Conservation (phyloP, 2,329 filamentous ascomycete species). For the Trichophyton rubrum region DNA sequence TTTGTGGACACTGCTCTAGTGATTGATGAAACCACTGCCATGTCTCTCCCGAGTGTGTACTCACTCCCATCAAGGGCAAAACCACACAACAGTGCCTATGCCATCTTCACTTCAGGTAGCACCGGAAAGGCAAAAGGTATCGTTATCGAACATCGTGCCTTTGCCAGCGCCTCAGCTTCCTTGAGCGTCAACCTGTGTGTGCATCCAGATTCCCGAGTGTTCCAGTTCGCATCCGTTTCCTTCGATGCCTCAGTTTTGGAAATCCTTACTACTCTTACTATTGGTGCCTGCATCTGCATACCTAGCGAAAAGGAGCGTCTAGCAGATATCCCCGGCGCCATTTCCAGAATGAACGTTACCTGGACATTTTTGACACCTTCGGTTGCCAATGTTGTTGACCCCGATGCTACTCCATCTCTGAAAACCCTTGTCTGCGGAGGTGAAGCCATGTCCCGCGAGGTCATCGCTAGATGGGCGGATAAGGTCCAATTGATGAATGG, state of each 20-base stretch:
- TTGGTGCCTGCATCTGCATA: constrained; percentile 66
- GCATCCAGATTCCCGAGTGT: constrained; percentile 48
- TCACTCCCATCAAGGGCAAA: constrained; percentile 18
- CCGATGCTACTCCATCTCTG: constrained; percentile 55
- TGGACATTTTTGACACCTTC: constrained; percentile 79
- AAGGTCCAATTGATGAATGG: constrained; percentile 56
- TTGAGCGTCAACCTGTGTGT: constrained; percentile 34
- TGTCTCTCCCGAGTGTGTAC: constrained; percentile 32
- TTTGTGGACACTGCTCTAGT: constrained; percentile 29
- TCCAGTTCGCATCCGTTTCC: constrained; percentile 72
- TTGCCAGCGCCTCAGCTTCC: constrained; percentile 52
- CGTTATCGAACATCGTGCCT: constrained; percentile 60
- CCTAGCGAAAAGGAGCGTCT: constrained; percentile 63
- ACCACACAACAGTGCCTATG: constrained; percentile 47
- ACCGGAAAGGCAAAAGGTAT: constrained; percentile 73
- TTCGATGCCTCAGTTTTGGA: constrained; percentile 85
- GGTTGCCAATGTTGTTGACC: constrained; percentile 60
- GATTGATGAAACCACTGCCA: constrained; percentile 43
- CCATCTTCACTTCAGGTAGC: constrained; percentile 76
- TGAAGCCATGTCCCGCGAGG: constrained; percentile 61
- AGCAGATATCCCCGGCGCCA: constrained; percentile 54
- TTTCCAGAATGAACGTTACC: constrained; percentile 53
- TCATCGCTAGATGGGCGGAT: constrained; percentile 56
- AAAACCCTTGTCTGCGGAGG: constrained; percentile 69
- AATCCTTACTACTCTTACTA: constrained; percentile 72